These are phyloP conservation scores for Rutstroemia sp. DNA, from an alignment of 2,329 filamentous ascomycete species.

Conservation along the genomic window DNA sequence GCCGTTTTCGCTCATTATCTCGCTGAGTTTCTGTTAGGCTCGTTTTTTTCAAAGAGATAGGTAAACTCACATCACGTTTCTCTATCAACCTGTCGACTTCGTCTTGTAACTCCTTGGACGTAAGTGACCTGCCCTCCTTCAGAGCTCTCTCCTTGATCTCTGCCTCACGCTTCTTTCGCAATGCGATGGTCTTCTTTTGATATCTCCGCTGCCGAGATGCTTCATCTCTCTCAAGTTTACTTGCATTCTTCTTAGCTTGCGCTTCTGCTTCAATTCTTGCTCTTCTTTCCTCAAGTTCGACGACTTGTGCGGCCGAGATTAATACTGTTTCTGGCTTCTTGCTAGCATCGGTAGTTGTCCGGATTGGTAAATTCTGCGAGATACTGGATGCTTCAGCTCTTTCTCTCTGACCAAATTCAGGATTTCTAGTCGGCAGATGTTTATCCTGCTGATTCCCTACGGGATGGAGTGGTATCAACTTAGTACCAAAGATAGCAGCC, in stretches of 20 bases:
- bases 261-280: neutral
- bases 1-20: neutral
- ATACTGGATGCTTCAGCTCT: no score
- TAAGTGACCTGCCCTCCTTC: neutral
- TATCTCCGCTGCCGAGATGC: neutral
- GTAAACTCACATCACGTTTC: slow-evolving; percentile 8
- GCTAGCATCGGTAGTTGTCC: no score
- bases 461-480: neutral
- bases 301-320: neutral
- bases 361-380: no score
- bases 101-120: neutral
- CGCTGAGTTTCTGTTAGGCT: neutral
- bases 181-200: neutral
- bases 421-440: no score
- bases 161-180: neutral
- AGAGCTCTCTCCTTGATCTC: neutral
- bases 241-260: neutral
- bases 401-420: no score
- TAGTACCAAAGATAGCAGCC: neutral
- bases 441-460: no score
- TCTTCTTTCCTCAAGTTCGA: neutral
- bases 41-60: neutral
- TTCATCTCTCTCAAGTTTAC: neutral
- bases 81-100: slow-evolving; percentile 2
- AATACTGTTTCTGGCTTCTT: neutral